These are phyloP conservation scores for Geotrichum carabidarum DNA, from an alignment of 1,139 yeast species.

Conservation along the genomic window DNA sequence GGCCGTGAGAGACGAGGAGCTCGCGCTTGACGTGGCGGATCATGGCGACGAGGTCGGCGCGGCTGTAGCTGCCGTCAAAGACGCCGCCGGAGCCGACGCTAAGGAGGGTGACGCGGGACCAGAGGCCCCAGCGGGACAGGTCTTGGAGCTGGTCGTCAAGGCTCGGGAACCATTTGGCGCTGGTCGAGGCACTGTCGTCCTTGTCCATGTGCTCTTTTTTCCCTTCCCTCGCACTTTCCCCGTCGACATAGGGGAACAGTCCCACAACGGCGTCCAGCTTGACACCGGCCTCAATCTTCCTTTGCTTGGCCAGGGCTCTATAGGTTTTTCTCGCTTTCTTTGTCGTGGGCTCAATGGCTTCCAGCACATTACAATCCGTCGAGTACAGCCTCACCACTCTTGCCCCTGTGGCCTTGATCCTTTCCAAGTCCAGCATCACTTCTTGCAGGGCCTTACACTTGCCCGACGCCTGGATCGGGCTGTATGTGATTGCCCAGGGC, in stretches of 20 bases:
- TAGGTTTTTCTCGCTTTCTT: background rate
- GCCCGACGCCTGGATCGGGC: constrained; percentile 71
- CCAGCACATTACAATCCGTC: constrained; percentile 29
- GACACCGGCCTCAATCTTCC: background rate
- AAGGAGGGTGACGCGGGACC: constrained; percentile 27
- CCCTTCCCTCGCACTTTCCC: no score
- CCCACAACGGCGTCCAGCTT: constrained; percentile 28
- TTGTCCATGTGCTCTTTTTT: no score
- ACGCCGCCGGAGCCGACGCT: constrained; percentile 33
- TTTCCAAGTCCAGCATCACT: constrained; percentile 56
- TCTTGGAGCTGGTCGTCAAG: constrained; percentile 27
- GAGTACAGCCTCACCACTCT: constrained; percentile 27
- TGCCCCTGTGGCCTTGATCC: constrained; percentile 42
- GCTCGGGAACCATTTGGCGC: constrained; percentile 13
- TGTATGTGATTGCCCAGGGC: constrained; percentile 69
- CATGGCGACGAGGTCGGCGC: constrained; percentile 28
- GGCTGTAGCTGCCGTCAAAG: constrained; percentile 26
- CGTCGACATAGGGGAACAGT: constrained; percentile 26
- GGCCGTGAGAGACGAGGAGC: constrained; percentile 10
- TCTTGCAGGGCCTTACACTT: constrained; percentile 60
- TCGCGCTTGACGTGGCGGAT: constrained; percentile 25
- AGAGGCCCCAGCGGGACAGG: constrained; percentile 24
- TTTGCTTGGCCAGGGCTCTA: background rate
- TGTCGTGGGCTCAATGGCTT: constrained; percentile 19
- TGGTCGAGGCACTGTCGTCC: background rate